A percentile compares a stretch with the other conserved stretches of the same genome.
These are phyloP conservation scores for Babesia sp. DNA, from an alignment of 169 alveolate species.

Conservation along the genomic window DNA sequence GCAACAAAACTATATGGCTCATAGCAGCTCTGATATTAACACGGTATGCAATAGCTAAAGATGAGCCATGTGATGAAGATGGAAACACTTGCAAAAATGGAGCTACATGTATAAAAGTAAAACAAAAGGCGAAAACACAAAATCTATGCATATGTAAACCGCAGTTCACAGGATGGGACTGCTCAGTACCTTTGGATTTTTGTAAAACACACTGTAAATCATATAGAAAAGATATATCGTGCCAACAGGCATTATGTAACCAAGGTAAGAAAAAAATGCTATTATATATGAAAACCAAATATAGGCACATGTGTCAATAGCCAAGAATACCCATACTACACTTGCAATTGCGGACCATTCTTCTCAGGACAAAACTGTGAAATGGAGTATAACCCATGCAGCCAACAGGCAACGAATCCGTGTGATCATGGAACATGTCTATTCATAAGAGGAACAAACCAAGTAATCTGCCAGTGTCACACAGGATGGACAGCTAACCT, in stretches of 20 bases:
- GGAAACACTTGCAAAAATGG: conserved; percentile 38
- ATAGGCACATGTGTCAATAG: conserved; percentile 68
- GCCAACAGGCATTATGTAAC: conserved; percentile 61
- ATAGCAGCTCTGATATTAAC: background rate
- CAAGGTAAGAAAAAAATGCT: conserved; percentile 40
- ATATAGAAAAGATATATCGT: conserved; percentile 35
- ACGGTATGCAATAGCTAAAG: background rate
- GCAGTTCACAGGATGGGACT: conserved; percentile 67
- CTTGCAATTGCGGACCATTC: conserved; percentile 79
- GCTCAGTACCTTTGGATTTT: conserved; percentile 46
- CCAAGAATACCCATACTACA: conserved; percentile 64
- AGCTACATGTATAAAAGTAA: conserved; percentile 39
- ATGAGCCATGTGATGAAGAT: conserved; percentile 33
- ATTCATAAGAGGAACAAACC: conserved; percentile 70
- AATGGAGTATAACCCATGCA: conserved; percentile 78
- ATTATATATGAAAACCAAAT: background rate
- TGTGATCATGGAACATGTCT: conserved; percentile 74
- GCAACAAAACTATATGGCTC: background rate
- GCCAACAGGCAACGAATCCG: conserved; percentile 71
- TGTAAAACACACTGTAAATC: conserved; percentile 65
- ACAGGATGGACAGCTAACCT: conserved; percentile 76
- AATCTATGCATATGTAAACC: conserved; percentile 60
- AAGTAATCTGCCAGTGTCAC: conserved; percentile 74
- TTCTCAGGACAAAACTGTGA: conserved; percentile 76
- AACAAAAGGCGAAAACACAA: background rate